Conservation (phyloP, 108 stramenopile species). For the Nannochloropsis gaditana region DNA sequence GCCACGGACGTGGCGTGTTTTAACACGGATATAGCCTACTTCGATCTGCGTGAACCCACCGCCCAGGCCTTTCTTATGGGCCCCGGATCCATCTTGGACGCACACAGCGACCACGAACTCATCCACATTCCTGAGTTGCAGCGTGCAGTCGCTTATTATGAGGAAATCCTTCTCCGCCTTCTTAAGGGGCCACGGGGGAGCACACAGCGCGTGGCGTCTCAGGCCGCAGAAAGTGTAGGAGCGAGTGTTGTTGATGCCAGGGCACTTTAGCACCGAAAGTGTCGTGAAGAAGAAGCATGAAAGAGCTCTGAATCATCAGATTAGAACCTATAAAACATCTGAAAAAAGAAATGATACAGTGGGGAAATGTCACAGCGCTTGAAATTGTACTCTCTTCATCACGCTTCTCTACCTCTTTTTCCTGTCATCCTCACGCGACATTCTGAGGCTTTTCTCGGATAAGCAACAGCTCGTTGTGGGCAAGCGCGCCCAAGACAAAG, state of each 20-base stretch:
- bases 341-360: too few relatives aligned
- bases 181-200: not conserved
- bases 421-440: too few relatives aligned
- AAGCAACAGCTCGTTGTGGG: constrained; percentile 40
- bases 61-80: constrained; percentile 32
- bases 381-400: too few relatives aligned
- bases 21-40: constrained; percentile 49
- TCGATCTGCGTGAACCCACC: not conserved
- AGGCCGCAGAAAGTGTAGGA: not conserved
- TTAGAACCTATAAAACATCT: too few relatives aligned
- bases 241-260: not conserved
- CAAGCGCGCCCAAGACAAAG: constrained; percentile 42
- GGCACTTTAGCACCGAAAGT: not conserved
- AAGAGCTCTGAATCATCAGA: too few relatives aligned
- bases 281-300: not conserved
- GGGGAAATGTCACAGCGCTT: too few relatives aligned
- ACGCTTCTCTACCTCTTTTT: too few relatives aligned
- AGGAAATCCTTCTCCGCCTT: constrained; percentile 24
- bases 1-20: constrained; percentile 43
- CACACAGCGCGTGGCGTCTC: constrained; percentile 13
- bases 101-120: constrained; percentile 41
- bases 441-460: constrained; percentile 31
- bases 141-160: constrained; percentile 35
- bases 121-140: constrained; percentile 29
- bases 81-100: constrained; percentile 47